These are phyloP conservation scores for Talaromyces sp. DNA, from an alignment of 2,329 filamentous ascomycete species.

Conservation along the genomic window DNA sequence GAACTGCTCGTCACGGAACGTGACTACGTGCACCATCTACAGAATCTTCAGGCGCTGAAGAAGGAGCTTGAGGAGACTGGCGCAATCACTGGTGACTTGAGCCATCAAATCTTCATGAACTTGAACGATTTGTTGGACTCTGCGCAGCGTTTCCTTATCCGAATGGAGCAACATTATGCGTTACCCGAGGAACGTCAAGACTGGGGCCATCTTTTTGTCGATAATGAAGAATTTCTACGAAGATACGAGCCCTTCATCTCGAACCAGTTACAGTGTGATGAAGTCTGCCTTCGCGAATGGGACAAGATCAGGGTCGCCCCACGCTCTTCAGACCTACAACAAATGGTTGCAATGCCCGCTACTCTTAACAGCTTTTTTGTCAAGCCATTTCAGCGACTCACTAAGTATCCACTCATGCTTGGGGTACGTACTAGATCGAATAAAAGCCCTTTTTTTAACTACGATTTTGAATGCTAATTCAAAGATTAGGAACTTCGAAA, in stretches of 20 bases:
- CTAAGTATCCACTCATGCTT: conserved; percentile 89
- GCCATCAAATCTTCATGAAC: conserved; percentile 95
- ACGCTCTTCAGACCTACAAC: conserved; percentile 61
- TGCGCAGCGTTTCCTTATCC: conserved; percentile 89
- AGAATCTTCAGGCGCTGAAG: conserved; percentile 89
- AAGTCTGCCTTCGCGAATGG: conserved; percentile 78
- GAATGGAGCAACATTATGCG: conserved; percentile 92
- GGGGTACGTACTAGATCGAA: conserved; percentile 54
- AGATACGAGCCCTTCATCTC: conserved; percentile 97
- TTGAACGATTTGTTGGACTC: conserved; percentile 93
- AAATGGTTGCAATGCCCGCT: conserved; percentile 82
- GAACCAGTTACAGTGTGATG: conserved; percentile 87
- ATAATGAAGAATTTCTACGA: conserved; percentile 80
- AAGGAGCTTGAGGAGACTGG: conserved; percentile 84
- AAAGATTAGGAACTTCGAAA: conserved; percentile 72
- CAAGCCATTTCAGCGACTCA: conserved; percentile 92
- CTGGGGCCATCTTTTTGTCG: conserved; percentile 89
- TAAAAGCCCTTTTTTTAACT: not conserved
- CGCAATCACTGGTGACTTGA: conserved; percentile 79
- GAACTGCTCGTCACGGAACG: conserved; percentile 93
- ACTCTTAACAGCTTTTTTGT: conserved; percentile 88
- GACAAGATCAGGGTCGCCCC: conserved; percentile 74
- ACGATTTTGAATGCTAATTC: conserved; percentile 10
- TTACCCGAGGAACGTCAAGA: conserved; percentile 72
- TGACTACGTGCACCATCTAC: conserved; percentile 95